Evolutionary conservation across 1,284 basidiomycete species (phyloP), one percentile per base, ranked within the genome.

Genomic region (Boletus semigastroideus): DNA sequence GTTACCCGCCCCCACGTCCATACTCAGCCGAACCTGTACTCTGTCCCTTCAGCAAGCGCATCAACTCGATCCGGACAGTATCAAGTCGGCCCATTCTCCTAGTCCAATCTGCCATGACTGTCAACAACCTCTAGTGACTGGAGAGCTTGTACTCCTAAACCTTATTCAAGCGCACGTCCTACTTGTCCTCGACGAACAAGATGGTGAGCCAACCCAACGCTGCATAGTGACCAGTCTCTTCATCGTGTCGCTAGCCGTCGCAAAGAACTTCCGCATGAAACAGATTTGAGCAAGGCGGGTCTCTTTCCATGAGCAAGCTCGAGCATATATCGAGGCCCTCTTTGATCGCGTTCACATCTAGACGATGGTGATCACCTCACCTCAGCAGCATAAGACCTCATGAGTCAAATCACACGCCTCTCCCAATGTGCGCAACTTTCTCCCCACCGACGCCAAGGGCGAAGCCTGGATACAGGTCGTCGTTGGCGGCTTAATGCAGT

Each of bases 181-280:
- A 42, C 59, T 53, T 61, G 52, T 59, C 61, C 52, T 30, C 52
- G 19, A 63, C 59, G 49, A 54, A 60, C 55, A 56, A 55, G 19
- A 67, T 67, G 65, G 65, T 70, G 55, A 44, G 65, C 34, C n/a
- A 37, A 51, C 30, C 38, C 27, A 4, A 28, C 36, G 10, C 34
- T 3, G 9, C 10, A 9, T 17, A 5, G 10, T 12, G 14, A 45
- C 11, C 9, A 27, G 25, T 46, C n/a, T n/a, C 20, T 48, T 53
- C 0, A 57, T 36, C 25, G 3, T 7, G 0, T 58, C 2, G 59
- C 17, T 46, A 94, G 95, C 95, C 95, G 76, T 98, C 94, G 72
- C 92, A 86, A 98, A 98, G 81, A 85, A 92, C 58, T 98, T 98
- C 87, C 84, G 91, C 70, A 93, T 88, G 69, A 97, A 99, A 84